Base-by-base conservation (phyloP, 495 filamentous ascomycete species). In the Evansstolkia leycettana region DNA sequence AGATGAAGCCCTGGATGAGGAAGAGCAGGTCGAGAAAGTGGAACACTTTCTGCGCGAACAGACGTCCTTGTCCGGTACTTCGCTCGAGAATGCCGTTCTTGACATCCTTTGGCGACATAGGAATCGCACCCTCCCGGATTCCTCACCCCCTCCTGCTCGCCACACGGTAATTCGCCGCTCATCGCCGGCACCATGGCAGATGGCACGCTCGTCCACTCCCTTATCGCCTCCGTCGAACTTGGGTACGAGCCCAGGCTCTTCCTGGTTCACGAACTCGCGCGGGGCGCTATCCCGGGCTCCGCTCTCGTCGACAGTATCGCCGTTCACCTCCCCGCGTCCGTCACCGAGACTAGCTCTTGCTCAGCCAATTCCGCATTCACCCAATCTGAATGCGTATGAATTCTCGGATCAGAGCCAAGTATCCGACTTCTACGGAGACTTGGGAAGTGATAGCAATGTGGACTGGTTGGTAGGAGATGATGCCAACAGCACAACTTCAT, bases 381-480 rank as follows among this genome's bases (percentile, higher is more conserved):
- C 92, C 18, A 94, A 72, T 48, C 51, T 96, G 33, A 93, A 87
- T 52, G 86, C 90, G 11, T 96, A 96, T 57, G 84, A 93, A 52
- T 93, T 94, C 52, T 78, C 76, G 60, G 61, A 83, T 47, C 55
- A 82, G 24, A 80, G 73, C 17, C 80, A 83, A 13, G 70, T 79
- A 7, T 77, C 80, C 18, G 87, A 95, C 40, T 78, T 82, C 33
- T 94, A 93, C 52, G 87, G 86, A 9, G 89, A 96, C 48, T 78
- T 84, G 45, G 87, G 87, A 34, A 87, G 78, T 39, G 90, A 96
- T 52, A 69, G 54, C 29, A 89, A 84, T 42, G 84, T 96, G 28
- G 88, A 95, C 52, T 96, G 90, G 92, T 66, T 96, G 25, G 84
- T 94, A 27, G 87, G 78, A 40, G 92, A 99, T 47, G 89, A 94